These are phyloP conservation scores for Phycomyces nitens DNA, from an alignment of 192 early-diverging fungal genomes.

Conservation along the genomic window DNA sequence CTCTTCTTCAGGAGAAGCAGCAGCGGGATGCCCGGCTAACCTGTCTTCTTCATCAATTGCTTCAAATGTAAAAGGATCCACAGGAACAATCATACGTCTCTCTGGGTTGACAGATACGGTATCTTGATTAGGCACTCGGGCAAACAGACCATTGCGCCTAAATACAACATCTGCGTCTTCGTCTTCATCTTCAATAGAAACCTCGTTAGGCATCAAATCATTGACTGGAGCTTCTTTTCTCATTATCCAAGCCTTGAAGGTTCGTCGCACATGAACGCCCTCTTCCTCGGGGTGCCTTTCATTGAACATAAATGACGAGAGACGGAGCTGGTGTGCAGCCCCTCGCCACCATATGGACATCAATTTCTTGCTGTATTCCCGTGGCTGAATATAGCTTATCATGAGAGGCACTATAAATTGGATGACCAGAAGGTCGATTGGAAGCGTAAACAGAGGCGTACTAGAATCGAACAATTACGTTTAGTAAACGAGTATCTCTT, in stretches of 20 bases:
- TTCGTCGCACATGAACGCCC: constrained; percentile 51
- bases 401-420: constrained; percentile 73
- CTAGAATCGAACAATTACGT: not conserved
- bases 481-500: too few species aligned
- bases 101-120: constrained; percentile 77
- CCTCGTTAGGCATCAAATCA: constrained; percentile 21
- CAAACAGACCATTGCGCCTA: constrained; percentile 57
- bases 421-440: constrained; percentile 70
- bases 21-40: constrained; percentile 52
- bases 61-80: constrained; percentile 50
- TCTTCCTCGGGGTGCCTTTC: constrained; percentile 76
- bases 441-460: constrained; percentile 65
- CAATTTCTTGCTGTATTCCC: constrained; percentile 43
- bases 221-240: constrained; percentile 34
- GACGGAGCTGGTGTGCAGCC: constrained; percentile 59
- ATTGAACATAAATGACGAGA: constrained; percentile 81
- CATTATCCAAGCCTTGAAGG: constrained; percentile 53
- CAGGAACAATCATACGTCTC: constrained; percentile 77
- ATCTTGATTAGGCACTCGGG: constrained; percentile 85
- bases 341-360: constrained; percentile 71
- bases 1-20: constrained; percentile 45
- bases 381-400: constrained; percentile 58
- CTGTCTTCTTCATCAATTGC: constrained; percentile 60
- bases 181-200: constrained; percentile 33
- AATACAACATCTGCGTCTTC: constrained; percentile 53